A percentile compares a stretch with the other conserved stretches of the same genome.
Evolutionary conservation across 106 monocot genomes (phyloP).

Genomic region (Platanthera zijinensis): DNA sequence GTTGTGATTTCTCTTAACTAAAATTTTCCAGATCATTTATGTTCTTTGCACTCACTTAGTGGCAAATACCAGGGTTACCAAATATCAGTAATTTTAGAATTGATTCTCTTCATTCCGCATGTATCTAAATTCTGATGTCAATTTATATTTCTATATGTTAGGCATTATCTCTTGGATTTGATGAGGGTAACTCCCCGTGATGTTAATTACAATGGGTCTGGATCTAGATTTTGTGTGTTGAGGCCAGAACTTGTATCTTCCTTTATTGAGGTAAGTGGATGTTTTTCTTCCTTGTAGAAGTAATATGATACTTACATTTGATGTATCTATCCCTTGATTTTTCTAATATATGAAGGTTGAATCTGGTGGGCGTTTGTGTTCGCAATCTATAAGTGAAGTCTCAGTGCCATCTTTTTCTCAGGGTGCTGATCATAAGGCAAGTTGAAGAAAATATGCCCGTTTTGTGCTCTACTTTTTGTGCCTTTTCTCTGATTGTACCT

Average conservation of each 20-base stretch:
- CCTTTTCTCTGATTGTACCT: background rate
- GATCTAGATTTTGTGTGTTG: conserved; percentile 75
- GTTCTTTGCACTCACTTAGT: too few relatives aligned
- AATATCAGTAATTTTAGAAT: background rate
- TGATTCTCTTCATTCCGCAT: background rate
- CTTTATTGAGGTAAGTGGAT: conserved; percentile 58
- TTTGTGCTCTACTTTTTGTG: background rate
- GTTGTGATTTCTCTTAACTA: too few relatives aligned
- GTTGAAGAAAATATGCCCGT: background rate
- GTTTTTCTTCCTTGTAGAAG: background rate
- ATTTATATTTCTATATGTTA: conserved; percentile 12
- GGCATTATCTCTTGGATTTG: conserved; percentile 97
- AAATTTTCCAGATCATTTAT: too few relatives aligned
- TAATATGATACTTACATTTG: background rate
- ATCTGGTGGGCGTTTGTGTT: conserved; percentile 23
- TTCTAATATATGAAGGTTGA: conserved; percentile 33
- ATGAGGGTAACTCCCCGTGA: conserved; percentile 98
- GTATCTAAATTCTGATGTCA: background rate
- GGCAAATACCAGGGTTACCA: too few relatives aligned
- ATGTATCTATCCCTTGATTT: conserved; percentile 4
- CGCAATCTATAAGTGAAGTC: conserved; percentile 12
- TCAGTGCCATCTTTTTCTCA: conserved; percentile 16
- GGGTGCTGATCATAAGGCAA: conserved; percentile 23
- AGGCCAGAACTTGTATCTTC: conserved; percentile 85
- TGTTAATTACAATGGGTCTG: conserved; percentile 77